Evolutionary conservation across 106 monocot genomes (phyloP), one percentile per base, ranked within the genome.

Genomic region (Iris macrosiphon): DNA sequence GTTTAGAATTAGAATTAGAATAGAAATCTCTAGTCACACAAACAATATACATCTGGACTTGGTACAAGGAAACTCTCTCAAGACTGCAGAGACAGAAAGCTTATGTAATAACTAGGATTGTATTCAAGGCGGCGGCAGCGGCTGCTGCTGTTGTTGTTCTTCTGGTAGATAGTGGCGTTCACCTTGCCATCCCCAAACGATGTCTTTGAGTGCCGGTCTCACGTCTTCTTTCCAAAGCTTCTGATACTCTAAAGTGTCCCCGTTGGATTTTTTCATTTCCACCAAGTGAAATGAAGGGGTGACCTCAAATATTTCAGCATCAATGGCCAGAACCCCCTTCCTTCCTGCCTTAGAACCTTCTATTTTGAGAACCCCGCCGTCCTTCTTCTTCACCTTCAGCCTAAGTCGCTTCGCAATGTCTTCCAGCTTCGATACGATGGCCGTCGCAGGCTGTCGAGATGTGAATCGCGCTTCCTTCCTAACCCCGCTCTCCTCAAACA

Each of bases 201-300:
- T 71, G 38, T 76, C 76, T 8, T 60, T 60, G 13, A 76, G 51
- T 20, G 52, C 70, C 8, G 77, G 77, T 35, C 71, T 63, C 17
- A 77, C 52, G n/a, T 71, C 71, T n/a, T 77, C 61, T 20, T 70
- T 77, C 57, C 59, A 47, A 11, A 77, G 42, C 55, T 54, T 71
- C 45, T 70, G 71, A 45, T 71, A 77, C 64, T 77, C 77, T 32
- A 77, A 15, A 27, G 71, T 71, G 50, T 77, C 77, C 19, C 77
- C 77, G 34, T 46, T 60, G 0, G 59, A 34, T 47, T 61, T 77
- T 23, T 71, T 77, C 38, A 77, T 45, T 33, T 77, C 77, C 33
- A 77, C 77, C 55, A 77, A 20, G 19, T 52, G 39, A 45, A 65
- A 50, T 7, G 41, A 31, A 51, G 65, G 37, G 17, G 58, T 40